Conservation (phyloP, 1,284 basidiomycete genomes). For the Cryptococcus hybrid region DNA sequence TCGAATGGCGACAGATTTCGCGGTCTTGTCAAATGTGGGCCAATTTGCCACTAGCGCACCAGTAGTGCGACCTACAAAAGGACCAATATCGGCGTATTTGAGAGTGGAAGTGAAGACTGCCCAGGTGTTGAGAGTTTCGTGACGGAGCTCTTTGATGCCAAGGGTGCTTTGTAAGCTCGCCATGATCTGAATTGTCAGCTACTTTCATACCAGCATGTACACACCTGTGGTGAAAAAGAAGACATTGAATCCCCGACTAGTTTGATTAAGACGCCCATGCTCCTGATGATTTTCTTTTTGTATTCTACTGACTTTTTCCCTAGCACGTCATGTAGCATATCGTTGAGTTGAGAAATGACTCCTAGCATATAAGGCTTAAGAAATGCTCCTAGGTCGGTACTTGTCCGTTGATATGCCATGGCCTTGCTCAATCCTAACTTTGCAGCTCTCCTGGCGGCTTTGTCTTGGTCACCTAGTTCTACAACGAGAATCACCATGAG, state of each 20-base stretch:
- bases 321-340: slow-evolving; percentile 74
- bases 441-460: slow-evolving; percentile 53
- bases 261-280: slow-evolving; percentile 70
- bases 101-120: slow-evolving; percentile 71
- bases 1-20: slow-evolving; percentile 59
- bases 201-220: slow-evolving; percentile 4
- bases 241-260: slow-evolving; percentile 70
- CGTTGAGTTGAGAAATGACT: slow-evolving; percentile 74
- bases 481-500: slow-evolving; percentile 73
- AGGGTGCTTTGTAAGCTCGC: slow-evolving; percentile 92
- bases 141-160: slow-evolving; percentile 64
- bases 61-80: slow-evolving; percentile 82
- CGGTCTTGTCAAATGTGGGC: slow-evolving; percentile 59
- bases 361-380: slow-evolving; percentile 75
- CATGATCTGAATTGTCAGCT: slow-evolving; percentile 64
- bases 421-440: slow-evolving; percentile 63
- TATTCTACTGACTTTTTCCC: slow-evolving; percentile 65
- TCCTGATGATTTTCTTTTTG: slow-evolving; percentile 74
- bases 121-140: slow-evolving; percentile 82
- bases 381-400: slow-evolving; percentile 57
- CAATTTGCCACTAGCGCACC: slow-evolving; percentile 81
- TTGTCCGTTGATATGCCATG: slow-evolving; percentile 17
- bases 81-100: slow-evolving; percentile 69
- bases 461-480: slow-evolving; percentile 66
- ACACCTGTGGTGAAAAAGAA: slow-evolving; percentile 79